phyloP scores from a whole-genome alignment of 2,329 filamentous ascomycete genomes.

The Emydomyces testavorans region DNA sequence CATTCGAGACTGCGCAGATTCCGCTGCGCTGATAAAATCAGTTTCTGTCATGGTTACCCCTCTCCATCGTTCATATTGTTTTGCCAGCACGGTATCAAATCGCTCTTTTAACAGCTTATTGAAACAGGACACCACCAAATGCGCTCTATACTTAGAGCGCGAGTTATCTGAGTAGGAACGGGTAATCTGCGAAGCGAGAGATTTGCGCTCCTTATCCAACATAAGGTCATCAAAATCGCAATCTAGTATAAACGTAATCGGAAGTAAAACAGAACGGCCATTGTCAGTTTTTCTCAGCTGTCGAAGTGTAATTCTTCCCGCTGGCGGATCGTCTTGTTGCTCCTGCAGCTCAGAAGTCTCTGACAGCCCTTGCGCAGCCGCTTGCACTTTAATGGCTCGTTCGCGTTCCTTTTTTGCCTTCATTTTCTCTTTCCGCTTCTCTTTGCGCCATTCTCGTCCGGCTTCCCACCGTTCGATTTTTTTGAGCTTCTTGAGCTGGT shows the following conservation, averaged over 20 bases:
- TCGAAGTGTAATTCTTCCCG: constrained; percentile 21
- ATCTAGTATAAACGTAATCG: constrained; percentile 73
- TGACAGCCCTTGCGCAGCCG: constrained; percentile 21
- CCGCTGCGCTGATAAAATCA: constrained; percentile 60
- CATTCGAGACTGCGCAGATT: constrained; percentile 59
- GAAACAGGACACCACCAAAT: constrained; percentile 70
- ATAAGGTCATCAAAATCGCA: constrained; percentile 88
- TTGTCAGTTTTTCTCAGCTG: constrained; percentile 17
- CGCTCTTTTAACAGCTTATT: constrained; percentile 60
- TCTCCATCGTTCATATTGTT: constrained; percentile 68
- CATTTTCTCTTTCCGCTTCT: constrained; percentile 47
- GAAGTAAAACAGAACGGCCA: constrained; percentile 46
- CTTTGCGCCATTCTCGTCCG: constrained; percentile 48
- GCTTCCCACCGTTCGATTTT: constrained; percentile 66
- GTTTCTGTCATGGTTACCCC: constrained; percentile 60
- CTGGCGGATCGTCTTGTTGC: constrained; percentile 14
- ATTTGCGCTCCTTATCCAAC: constrained; percentile 73
- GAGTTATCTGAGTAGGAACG: constrained; percentile 82
- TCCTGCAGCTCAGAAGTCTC: constrained; percentile 14
- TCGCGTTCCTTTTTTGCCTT: constrained; percentile 43
- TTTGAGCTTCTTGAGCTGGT: constrained; percentile 67
- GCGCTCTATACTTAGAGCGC: constrained; percentile 52
- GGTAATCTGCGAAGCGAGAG: constrained; percentile 71
- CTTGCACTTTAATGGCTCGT: constrained; percentile 30
- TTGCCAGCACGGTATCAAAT: constrained; percentile 63